Percentiles rank a stretch among this genome's conserved stretches.
Conservation (phyloP, 352 stramenopile genomes). For the Phytophthora cryptogea region DNA sequence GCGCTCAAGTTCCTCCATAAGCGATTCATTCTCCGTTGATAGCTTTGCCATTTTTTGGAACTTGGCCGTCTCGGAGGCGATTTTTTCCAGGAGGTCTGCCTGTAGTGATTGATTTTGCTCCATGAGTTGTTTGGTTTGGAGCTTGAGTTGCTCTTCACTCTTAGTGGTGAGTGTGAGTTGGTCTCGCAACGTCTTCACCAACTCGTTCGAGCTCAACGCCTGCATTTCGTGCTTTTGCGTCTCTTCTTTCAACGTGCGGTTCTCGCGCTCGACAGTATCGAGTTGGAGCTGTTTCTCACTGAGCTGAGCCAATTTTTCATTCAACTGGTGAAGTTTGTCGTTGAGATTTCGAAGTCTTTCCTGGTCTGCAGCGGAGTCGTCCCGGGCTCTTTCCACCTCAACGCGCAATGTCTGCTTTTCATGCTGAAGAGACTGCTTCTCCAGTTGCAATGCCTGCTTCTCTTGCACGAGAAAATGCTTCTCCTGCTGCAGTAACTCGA, state of each 20-base stretch:
- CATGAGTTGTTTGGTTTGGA: conserved; percentile 71
- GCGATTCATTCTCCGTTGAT: conserved; percentile 59
- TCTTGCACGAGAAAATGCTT: conserved; percentile 37
- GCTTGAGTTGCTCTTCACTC: conserved; percentile 71
- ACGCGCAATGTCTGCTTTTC: conserved; percentile 30
- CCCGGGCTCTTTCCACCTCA: conserved; percentile 26
- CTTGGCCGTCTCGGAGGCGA: conserved; percentile 61
- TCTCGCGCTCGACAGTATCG: conserved; percentile 57
- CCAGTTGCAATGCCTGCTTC: conserved; percentile 33
- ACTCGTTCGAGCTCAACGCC: conserved; percentile 54
- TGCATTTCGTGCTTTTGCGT: conserved; percentile 67
- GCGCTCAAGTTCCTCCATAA: conserved; percentile 55
- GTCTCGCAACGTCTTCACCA: conserved; percentile 57
- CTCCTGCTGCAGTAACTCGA: conserved; percentile 49
- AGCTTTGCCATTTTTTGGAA: conserved; percentile 74
- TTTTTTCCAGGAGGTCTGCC: conserved; percentile 69
- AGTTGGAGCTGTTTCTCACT: conserved; percentile 46
- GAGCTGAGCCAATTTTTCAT: conserved; percentile 33
- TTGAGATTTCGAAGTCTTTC: conserved; percentile 42
- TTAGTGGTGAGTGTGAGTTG: conserved; percentile 56
- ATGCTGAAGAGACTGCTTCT: conserved; percentile 45
- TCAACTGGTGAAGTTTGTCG: conserved; percentile 40
- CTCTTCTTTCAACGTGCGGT: conserved; percentile 60
- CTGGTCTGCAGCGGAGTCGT: conserved; percentile 27
- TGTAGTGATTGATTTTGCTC: conserved; percentile 73